Base-by-base conservation (phyloP, 2,329 filamentous ascomycete genomes). In the Xylariales sp. region DNA sequence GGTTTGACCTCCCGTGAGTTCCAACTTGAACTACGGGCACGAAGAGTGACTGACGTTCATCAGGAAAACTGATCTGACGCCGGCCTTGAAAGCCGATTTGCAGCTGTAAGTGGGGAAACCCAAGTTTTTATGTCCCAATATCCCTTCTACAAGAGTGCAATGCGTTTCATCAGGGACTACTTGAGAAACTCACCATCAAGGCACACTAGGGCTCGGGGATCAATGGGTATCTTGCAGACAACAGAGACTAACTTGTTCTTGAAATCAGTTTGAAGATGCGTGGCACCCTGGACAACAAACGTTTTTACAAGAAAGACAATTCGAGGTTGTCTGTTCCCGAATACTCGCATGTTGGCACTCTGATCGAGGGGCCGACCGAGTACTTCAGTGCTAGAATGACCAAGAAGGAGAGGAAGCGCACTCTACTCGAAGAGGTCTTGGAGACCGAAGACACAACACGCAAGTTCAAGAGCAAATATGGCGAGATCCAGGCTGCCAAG, bases 1-100 rank as follows among this genome's bases (percentile, higher is more conserved):
- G 91, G 91, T 97, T 85, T 68, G 78, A 94, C 54, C 73, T 98
- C 40, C 90, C 90, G n/a, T n/a, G n/a, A n/a, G n/a, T n/a, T n/a
- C n/a, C n/a, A n/a, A n/a, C n/a, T n/a, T n/a, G n/a, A n/a, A n/a
- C n/a, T n/a, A n/a, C n/a, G n/a, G n/a, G n/a, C n/a, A n/a, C n/a
- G n/a, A n/a, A n/a, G n/a, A n/a, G n/a, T n/a, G n/a, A n/a, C n/a
- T n/a, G n/a, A n/a, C n/a, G n/a, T n/a, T n/a, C n/a, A n/a, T n/a
- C n/a, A n/a, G n/a, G 5, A 82, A 82, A 55, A 96, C 91, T 19
- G 74, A 87, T 38, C 66, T 95, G 38, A 95, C 89, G 1, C 80
- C 88, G 7, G 82, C 94, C 57, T 72, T 96, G 47, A 95, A 90
- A 65, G 78, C 88, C 52, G 91, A 98, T 59, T 72, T 96, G 14